Evolutionary conservation across 306 rosid genomes (phyloP), one percentile per base, ranked within the genome.

Genomic region (Mimosa bimucronata): DNA sequence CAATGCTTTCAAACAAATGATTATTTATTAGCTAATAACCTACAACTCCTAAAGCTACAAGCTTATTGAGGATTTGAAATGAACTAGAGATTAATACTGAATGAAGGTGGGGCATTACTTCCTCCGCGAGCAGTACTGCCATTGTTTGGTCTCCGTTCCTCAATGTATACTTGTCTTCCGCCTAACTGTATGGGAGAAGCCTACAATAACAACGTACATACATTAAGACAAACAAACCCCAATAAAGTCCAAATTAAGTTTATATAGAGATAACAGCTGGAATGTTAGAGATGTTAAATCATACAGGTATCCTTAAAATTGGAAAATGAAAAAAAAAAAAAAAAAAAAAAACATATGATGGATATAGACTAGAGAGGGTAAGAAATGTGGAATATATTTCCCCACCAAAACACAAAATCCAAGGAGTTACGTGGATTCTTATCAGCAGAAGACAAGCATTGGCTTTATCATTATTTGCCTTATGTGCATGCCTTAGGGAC

Each of bases 121-220:
- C 97, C 98, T 71, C 97, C 98, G 53, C 97, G 87, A 65, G 92
- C 67, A 10, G 87, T 82, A 77, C 82, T 77, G 40, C 81, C 66
- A 80, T 86, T 91, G 92, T 90, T 93, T 74, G 98, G 97, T 85
- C 98, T 93, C 38, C 97, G 92, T 83, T 90, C 97, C 87, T 93
- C 97, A 34, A 95, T 87, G 88, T 93, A 93, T 65, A 95, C 87
- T 87, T 86, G 96, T 82, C 98, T 90, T 82, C 98, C 99, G 81
- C 88, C 96, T 83, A 96, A 84, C 53, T 87, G 94, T 74, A 93
- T 87, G 10, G 98, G 97, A 77, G 99, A 95, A n/a, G 97, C 97
- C 97, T 95, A 78, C 74, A 85, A 19, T 73, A 52, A 82, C 69
- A 78, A 83, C 30, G 48, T 57, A 41, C 52, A 76, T 80, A 76